Conservation (phyloP, 1,284 basidiomycete genomes). For the Leccinum huronense region DNA sequence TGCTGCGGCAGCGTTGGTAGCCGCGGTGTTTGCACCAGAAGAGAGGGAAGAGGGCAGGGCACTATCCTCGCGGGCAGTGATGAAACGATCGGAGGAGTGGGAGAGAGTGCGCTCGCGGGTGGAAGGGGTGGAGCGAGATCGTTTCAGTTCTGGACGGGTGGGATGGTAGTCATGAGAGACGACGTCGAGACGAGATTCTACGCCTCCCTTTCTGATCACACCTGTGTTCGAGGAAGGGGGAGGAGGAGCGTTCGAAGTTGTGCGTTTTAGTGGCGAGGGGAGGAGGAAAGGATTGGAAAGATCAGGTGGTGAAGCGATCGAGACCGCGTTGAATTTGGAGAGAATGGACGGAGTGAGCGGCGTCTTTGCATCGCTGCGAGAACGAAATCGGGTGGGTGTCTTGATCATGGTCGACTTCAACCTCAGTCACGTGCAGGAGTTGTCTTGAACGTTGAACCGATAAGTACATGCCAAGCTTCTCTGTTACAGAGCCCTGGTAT, state of each 20-base stretch:
- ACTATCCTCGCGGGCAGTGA: constrained; percentile 61
- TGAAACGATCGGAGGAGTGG: constrained; percentile 60
- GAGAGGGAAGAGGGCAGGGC: constrained; percentile 53
- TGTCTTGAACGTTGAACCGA: too few species aligned
- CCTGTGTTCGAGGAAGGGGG: constrained; percentile 62
- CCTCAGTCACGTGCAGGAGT: not conserved
- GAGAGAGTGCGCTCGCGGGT: constrained; percentile 35
- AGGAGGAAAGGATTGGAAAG: constrained; percentile 62
- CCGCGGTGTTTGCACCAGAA: constrained; percentile 51
- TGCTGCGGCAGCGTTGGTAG: constrained; percentile 17
- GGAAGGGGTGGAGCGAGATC: constrained; percentile 69
- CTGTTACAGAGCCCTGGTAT: too few species aligned
- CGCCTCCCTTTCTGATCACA: constrained; percentile 69
- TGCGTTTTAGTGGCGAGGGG: constrained; percentile 62
- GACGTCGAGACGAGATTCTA: constrained; percentile 73
- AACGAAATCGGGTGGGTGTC: constrained; percentile 63
- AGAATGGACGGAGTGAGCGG: constrained; percentile 68
- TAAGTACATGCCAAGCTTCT: too few species aligned
- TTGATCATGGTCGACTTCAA: constrained; percentile 25
- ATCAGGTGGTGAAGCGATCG: constrained; percentile 49
- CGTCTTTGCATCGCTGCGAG: constrained; percentile 69
- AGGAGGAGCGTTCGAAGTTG: constrained; percentile 48
- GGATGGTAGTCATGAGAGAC: constrained; percentile 59
- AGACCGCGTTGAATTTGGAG: constrained; percentile 53
- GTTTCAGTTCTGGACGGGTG: constrained; percentile 62